phyloP scores from a whole-genome alignment of 2,329 filamentous ascomycete species.

The Aureobasidium pullulans region DNA sequence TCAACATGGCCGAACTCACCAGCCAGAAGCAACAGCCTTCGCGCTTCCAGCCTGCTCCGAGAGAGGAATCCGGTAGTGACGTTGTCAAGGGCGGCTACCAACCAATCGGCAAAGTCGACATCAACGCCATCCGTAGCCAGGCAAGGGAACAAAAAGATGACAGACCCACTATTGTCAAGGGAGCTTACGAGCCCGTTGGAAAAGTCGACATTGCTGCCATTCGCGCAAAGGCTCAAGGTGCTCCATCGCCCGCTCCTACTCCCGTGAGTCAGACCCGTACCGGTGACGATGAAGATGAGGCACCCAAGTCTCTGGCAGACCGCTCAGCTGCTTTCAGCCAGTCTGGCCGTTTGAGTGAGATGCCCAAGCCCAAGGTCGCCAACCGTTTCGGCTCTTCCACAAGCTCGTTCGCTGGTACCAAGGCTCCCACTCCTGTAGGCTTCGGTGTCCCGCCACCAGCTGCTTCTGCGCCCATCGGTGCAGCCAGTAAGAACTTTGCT shows the following conservation, averaged over 20 bases:
- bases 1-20: conserved; percentile 81
- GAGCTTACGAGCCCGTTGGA: conserved; percentile 86
- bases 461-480: conserved; percentile 59
- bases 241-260: conserved; percentile 23
- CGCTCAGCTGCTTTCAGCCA: conserved; percentile 66
- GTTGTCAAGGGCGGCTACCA: conserved; percentile 84
- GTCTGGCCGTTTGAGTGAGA: conserved; percentile 72
- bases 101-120: conserved; percentile 95
- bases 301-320: conserved; percentile 62
- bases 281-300: conserved; percentile 39
- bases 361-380: conserved; percentile 92
- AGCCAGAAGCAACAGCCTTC: conserved; percentile 63
- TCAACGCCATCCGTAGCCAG: conserved; percentile 76
- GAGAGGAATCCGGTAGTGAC: conserved; percentile 45
- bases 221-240: conserved; percentile 68
- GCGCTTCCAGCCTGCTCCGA: conserved; percentile 44
- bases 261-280: conserved; percentile 35
- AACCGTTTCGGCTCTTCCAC: conserved; percentile 73
- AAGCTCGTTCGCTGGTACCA: conserved; percentile 75
- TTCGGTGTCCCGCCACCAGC: conserved; percentile 56
- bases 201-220: conserved; percentile 98
- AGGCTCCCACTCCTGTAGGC: conserved; percentile 69
- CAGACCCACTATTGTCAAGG: conserved; percentile 77
- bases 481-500: conserved; percentile 86
- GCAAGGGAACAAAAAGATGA: conserved; percentile 64